Conservation (phyloP, 164 flowering plant species). For the Nymphaea colorata region DNA sequence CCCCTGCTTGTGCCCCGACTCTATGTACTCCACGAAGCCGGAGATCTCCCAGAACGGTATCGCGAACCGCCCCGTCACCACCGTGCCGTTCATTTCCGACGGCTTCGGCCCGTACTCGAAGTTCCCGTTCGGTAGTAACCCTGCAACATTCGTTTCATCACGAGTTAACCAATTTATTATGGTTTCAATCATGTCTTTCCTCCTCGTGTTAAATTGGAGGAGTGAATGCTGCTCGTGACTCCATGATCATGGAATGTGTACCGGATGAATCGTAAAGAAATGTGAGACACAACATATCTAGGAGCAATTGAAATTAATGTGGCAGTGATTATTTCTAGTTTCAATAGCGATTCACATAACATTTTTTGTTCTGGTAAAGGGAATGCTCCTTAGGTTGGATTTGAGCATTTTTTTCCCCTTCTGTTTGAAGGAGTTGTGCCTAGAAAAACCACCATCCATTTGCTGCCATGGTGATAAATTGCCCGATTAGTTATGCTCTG, state of each 20-base stretch:
- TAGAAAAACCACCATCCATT: too few species aligned
- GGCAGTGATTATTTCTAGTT: not conserved
- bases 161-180: not conserved
- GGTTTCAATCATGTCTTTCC: too few species aligned
- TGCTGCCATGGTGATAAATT: too few species aligned
- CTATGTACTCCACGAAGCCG: conserved; percentile 74
- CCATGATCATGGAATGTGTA: not conserved
- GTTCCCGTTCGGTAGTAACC: conserved; percentile 67
- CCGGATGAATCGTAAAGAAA: not conserved
- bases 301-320: not conserved
- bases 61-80: conserved; percentile 28
- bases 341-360: too few species aligned
- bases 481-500: too few species aligned
- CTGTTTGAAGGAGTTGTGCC: too few species aligned
- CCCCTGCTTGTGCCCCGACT: conserved; percentile 70
- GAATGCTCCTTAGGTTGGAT: too few species aligned
- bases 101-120: conserved; percentile 65
- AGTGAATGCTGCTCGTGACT: too few species aligned
- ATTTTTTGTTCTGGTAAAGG: too few species aligned
- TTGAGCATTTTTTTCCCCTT: too few species aligned
- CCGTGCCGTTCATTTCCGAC: conserved; percentile 53
- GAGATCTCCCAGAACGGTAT: conserved; percentile 66
- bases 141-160: conserved; percentile 18
- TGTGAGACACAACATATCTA: not conserved
- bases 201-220: too few species aligned